phyloP scores from a whole-genome alignment of 2,329 filamentous ascomycete genomes.

The Talaromyces sp. region DNA sequence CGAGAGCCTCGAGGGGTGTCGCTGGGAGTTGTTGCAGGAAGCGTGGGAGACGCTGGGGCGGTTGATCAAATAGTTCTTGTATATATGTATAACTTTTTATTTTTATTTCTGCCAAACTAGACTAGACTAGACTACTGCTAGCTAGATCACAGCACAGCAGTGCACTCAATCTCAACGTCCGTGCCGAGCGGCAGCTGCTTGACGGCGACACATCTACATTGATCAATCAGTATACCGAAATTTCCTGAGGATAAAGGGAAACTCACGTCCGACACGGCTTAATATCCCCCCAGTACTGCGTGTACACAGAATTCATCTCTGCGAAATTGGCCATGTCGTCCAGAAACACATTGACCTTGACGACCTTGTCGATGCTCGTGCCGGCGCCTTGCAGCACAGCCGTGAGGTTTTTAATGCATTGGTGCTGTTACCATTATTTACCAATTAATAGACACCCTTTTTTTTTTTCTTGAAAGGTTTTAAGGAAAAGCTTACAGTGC shows the following conservation, averaged over 20 bases:
- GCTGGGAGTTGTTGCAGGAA: conserved; percentile 24
- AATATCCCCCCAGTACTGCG: conserved; percentile 59
- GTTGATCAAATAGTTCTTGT: conserved; percentile 8
- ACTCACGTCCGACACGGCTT: conserved; percentile 55
- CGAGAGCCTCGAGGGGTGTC: conserved; percentile 19
- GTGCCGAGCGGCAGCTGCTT: conserved; percentile 83
- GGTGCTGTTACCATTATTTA: conserved; percentile 32
- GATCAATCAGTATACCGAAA: too few species aligned
- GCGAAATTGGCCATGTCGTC: conserved; percentile 62
- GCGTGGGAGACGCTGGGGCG: conserved; percentile 20
- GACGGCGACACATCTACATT: conserved; percentile 80
- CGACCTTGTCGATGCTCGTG: conserved; percentile 54
- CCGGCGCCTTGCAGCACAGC: conserved; percentile 59
- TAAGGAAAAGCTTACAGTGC: conserved; percentile 40
- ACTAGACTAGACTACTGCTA: background rate
- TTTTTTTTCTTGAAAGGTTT: background rate
- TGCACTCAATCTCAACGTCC: conserved; percentile 84
- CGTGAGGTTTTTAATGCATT: conserved; percentile 56
- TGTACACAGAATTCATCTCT: conserved; percentile 81
- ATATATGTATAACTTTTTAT: conserved; percentile 3
- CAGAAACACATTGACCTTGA: conserved; percentile 66
- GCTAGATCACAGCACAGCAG: conserved; percentile 56
- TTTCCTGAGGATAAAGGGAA: background rate
- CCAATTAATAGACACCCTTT: background rate
- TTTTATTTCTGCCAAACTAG: background rate